A percentile compares a stretch with the other conserved stretches of the same genome.
These are phyloP conservation scores for Zoysia matrella DNA, from an alignment of 202 grass and related monocot species.

Conservation along the genomic window DNA sequence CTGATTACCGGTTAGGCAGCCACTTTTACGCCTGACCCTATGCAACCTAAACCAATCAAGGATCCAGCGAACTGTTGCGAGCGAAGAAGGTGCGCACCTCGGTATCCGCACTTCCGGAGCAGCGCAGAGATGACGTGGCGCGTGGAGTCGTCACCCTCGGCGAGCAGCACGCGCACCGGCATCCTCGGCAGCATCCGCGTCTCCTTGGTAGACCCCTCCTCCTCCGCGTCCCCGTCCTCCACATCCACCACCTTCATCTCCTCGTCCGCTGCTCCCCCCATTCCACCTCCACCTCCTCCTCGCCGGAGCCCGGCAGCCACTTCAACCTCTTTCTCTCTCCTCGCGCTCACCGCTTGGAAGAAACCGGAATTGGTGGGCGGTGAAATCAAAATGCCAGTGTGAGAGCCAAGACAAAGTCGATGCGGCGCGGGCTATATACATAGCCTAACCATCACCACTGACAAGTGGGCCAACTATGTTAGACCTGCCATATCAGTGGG, in stretches of 20 bases:
- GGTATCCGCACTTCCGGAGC: slow-evolving; percentile 93
- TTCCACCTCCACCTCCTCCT: background rate
- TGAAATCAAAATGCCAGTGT: slow-evolving; percentile 31
- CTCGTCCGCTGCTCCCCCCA: slow-evolving; percentile 19
- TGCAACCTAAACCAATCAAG: background rate
- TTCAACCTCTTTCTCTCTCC: slow-evolving; percentile 6
- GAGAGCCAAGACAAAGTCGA: slow-evolving; percentile 12
- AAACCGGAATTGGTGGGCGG: slow-evolving; percentile 19
- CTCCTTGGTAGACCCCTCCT: slow-evolving; percentile 29
- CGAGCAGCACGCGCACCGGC: slow-evolving; percentile 91
- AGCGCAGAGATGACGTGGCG: slow-evolving; percentile 95
- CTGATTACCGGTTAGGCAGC: background rate
- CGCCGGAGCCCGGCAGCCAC: slow-evolving; percentile 3
- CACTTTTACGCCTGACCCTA: background rate
- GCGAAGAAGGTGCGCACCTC: slow-evolving; percentile 55
- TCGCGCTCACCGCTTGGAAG: slow-evolving; percentile 21
- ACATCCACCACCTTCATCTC: slow-evolving; percentile 45
- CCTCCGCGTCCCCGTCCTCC: slow-evolving; percentile 35
- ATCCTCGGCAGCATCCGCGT: slow-evolving; percentile 81
- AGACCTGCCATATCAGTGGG: too few species aligned
- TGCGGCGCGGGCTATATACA: background rate
- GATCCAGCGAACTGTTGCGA: background rate
- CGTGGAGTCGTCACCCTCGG: slow-evolving; percentile 95
- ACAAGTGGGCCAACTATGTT: slow-evolving; percentile 16
- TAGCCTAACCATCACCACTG: background rate